phyloP scores from a whole-genome alignment of 495 filamentous ascomycete genomes.

The Clavariopsis aquatica region DNA sequence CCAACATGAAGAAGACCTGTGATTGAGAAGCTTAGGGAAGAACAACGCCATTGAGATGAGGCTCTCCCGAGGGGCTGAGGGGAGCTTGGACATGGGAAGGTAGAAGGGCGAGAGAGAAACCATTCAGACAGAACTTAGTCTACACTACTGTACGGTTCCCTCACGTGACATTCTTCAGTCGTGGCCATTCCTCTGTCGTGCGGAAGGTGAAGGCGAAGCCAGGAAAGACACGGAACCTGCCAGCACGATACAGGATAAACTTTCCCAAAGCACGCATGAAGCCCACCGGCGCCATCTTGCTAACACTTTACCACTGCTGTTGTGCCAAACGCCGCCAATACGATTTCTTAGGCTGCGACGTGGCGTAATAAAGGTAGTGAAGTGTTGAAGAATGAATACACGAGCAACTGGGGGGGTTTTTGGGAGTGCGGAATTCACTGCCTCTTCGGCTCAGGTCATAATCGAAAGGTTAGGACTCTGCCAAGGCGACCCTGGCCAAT shows the following conservation, averaged over 20 bases:
- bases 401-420: neutral
- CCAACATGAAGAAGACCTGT: neutral
- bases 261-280: constrained; percentile 23
- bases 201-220: neutral
- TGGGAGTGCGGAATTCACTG: constrained; percentile 11
- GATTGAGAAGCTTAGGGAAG: neutral
- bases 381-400: neutral
- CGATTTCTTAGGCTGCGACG: no score
- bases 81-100: neutral
- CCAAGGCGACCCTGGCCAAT: constrained; percentile 21
- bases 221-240: constrained; percentile 9
- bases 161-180: no score
- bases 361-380: no score
- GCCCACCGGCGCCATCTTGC: constrained; percentile 5
- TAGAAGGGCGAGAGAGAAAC: no score
- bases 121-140: no score
- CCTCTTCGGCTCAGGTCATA: neutral
- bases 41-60: neutral
- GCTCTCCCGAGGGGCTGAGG: neutral
- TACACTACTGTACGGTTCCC: no score
- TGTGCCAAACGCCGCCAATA: no score
- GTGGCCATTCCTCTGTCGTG: neutral
- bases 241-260: constrained; percentile 15
- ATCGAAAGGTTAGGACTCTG: constrained; percentile 21
- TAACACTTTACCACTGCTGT: no score